phyloP scores from a whole-genome alignment of 208 protist species.

The Acanthamoeba castellanii region DNA sequence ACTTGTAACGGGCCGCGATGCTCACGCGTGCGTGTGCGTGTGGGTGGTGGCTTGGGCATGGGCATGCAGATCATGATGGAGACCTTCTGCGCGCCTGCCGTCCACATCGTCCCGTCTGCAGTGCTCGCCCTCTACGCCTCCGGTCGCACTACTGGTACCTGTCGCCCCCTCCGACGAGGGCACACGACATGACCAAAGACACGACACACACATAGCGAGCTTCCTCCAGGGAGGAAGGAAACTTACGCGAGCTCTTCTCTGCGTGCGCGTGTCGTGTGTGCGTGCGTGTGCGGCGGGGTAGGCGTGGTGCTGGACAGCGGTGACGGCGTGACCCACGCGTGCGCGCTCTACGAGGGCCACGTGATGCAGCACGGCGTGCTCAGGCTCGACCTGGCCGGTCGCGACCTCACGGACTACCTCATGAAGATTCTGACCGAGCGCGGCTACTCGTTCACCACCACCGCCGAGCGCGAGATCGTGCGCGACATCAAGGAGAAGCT shows the following conservation, averaged over 20 bases:
- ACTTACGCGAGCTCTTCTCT: too few species aligned
- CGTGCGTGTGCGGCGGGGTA: conserved; percentile 82
- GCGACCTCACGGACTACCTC: conserved; percentile 70
- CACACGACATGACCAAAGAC: too few species aligned
- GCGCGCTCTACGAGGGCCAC: conserved; percentile 61
- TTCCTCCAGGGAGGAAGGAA: too few species aligned
- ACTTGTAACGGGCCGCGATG: background rate
- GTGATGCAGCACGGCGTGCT: background rate
- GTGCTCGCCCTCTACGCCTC: conserved; percentile 76
- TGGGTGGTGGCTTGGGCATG: background rate
- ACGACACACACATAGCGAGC: too few species aligned
- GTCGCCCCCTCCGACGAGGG: conserved; percentile 85
- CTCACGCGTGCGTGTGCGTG: background rate
- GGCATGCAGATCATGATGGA: conserved; percentile 90
- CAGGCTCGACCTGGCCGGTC: conserved; percentile 41
- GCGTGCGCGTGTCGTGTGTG: conserved; percentile 93
- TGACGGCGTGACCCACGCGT: conserved; percentile 7
- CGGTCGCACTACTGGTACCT: conserved; percentile 88
- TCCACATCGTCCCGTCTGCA: conserved; percentile 89
- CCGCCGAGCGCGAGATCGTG: conserved; percentile 86
- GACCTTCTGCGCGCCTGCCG: conserved; percentile 90
- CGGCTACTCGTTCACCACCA: conserved; percentile 72
- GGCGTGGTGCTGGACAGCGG: conserved; percentile 61
- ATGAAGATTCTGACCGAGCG: conserved; percentile 85
- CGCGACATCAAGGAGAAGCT: too few species aligned